Conservation (phyloP, 257 asterid species). For the Sherardia arvensis region DNA sequence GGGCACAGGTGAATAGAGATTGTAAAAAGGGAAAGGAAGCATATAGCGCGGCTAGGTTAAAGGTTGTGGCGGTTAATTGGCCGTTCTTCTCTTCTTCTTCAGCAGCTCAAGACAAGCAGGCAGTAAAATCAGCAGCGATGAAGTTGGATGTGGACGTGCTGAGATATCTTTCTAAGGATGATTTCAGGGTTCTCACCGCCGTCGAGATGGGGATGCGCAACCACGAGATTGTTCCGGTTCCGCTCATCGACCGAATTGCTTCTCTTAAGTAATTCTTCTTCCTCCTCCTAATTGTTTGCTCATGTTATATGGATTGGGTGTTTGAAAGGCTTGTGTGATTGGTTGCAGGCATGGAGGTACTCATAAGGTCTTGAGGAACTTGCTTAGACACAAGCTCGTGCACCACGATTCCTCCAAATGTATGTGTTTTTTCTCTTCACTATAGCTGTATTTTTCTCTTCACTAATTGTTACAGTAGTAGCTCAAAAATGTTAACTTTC, state of each 20-base stretch:
- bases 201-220: slow-evolving; percentile 99
- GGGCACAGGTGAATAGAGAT: background rate
- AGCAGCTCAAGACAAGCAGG: background rate
- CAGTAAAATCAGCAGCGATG: slow-evolving; percentile 26
- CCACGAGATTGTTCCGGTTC: slow-evolving; percentile 89
- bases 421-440: slow-evolving; percentile 5
- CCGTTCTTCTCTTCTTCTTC: background rate
- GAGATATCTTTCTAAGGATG: slow-evolving; percentile 83
- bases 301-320: background rate
- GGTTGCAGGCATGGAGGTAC: slow-evolving; percentile 84
- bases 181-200: slow-evolving; percentile 89
- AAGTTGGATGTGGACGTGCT: slow-evolving; percentile 76
- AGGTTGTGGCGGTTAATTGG: background rate
- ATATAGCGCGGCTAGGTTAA: background rate
- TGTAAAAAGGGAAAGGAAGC: background rate
- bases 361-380: slow-evolving; percentile 88
- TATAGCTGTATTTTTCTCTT: background rate
- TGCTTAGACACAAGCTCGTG: slow-evolving; percentile 88
- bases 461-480: background rate
- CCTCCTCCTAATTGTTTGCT: background rate
- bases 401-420: slow-evolving; percentile 97
- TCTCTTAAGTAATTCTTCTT: slow-evolving; percentile 49
- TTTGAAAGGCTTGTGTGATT: background rate
- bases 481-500: background rate
- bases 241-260: slow-evolving; percentile 74